Evolutionary conservation across 495 filamentous ascomycete species (phyloP).

Genomic region (Penicillium robsamsonii): DNA sequence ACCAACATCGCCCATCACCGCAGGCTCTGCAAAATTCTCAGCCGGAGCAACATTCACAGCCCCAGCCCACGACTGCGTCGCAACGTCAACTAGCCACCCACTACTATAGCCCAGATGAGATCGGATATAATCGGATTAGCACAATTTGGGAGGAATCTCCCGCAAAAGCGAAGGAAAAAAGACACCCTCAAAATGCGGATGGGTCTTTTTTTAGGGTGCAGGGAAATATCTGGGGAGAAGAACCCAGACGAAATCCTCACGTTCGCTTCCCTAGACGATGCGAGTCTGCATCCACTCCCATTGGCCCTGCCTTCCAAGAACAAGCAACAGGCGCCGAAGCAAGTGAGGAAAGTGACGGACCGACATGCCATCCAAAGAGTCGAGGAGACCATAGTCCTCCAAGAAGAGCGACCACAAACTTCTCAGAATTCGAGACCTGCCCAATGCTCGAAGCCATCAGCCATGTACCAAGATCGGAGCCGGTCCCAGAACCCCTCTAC

Average conservation of each 20-base stretch:
- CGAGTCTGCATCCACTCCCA: slow-evolving; percentile 28
- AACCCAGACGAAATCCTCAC: slow-evolving; percentile 45
- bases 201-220: slow-evolving; percentile 52
- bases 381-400: slow-evolving; percentile 23
- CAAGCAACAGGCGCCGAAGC: slow-evolving; percentile 26
- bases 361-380: slow-evolving; percentile 13
- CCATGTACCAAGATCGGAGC: slow-evolving; percentile 31
- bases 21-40: background rate
- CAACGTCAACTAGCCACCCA: slow-evolving; percentile 8
- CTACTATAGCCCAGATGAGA: slow-evolving; percentile 46
- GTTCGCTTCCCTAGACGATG: slow-evolving; percentile 34
- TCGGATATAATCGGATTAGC: slow-evolving; percentile 42
- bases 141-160: slow-evolving; percentile 41
- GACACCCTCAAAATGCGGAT: slow-evolving; percentile 26
- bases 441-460: slow-evolving; percentile 43
- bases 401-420: slow-evolving; percentile 36
- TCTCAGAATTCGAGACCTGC: slow-evolving; percentile 46
- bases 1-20: slow-evolving; percentile 9
- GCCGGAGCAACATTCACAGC: background rate
- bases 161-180: slow-evolving; percentile 26
- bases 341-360: slow-evolving; percentile 12
- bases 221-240: slow-evolving; percentile 38
- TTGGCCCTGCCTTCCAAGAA: slow-evolving; percentile 26
- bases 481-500: slow-evolving; percentile 22
- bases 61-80: slow-evolving; percentile 3